phyloP scores from a whole-genome alignment of 2,329 filamentous ascomycete species.

The Proliferodiscus dingleyae region DNA sequence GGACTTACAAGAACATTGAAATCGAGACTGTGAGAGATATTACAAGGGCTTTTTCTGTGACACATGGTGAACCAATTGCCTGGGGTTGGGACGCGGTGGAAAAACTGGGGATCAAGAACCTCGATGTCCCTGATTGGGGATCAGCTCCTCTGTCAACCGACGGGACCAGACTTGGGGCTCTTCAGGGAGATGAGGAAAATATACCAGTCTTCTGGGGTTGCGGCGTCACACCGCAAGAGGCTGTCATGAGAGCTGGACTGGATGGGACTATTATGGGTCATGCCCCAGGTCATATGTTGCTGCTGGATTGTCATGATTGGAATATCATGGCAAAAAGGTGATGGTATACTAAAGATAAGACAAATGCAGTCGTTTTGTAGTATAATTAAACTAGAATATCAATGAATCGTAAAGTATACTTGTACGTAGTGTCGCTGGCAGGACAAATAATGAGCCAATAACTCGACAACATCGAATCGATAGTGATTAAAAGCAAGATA shows the following conservation, averaged over 20 bases:
- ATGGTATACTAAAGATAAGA: not conserved
- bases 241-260: constrained; percentile 51
- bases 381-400: not conserved
- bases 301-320: constrained; percentile 42
- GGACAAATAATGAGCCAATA: no score
- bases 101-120: constrained; percentile 49
- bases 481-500: no score
- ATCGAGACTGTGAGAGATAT: constrained; percentile 49
- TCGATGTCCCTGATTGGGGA: constrained; percentile 52
- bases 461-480: no score
- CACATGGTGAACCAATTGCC: constrained; percentile 60
- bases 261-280: constrained; percentile 56
- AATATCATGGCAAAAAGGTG: constrained; percentile 17
- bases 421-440: no score
- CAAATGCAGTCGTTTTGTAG: not conserved
- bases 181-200: constrained; percentile 36
- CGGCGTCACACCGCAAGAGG: constrained; percentile 62
- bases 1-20: constrained; percentile 47
- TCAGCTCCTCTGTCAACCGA: constrained; percentile 38
- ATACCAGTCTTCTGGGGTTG: constrained; percentile 60
- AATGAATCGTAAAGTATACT: no score
- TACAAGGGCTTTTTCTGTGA: constrained; percentile 49
- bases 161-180: constrained; percentile 34
- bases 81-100: constrained; percentile 57
- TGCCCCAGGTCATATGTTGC: constrained; percentile 57